These are phyloP conservation scores for Simplicillium sp. DNA, from an alignment of 2,329 filamentous ascomycete species.

Conservation along the genomic window DNA sequence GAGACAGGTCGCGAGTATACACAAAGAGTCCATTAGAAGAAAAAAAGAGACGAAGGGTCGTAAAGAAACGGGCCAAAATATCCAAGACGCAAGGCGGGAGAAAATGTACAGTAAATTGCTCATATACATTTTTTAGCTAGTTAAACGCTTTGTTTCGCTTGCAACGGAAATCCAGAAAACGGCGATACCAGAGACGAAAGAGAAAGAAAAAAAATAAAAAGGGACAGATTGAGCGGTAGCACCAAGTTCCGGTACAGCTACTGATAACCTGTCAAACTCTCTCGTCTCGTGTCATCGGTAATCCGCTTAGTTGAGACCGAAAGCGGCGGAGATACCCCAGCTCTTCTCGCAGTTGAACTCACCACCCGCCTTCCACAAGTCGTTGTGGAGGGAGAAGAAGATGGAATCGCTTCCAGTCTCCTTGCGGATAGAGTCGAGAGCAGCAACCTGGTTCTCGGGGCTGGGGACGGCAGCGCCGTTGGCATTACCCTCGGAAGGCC, in stretches of 20 bases:
- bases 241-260: no score
- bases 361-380: constrained; percentile 71
- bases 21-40: no score
- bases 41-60: no score
- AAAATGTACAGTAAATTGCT: no score
- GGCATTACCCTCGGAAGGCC: constrained; percentile 61
- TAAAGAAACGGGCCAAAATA: no score
- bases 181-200: constrained; percentile 5
- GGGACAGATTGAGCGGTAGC: no score
- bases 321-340: constrained; percentile 51
- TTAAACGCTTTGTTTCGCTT: background rate
- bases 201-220: constrained; percentile 9
- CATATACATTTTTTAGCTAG: no score
- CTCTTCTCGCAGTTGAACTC: constrained; percentile 65
- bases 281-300: no score
- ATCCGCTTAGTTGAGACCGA: constrained; percentile 2
- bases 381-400: constrained; percentile 75
- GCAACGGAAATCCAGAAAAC: background rate
- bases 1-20: no score
- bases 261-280: no score
- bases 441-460: constrained; percentile 53
- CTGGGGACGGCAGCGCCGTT: constrained; percentile 69
- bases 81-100: no score
- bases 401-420: constrained; percentile 58
- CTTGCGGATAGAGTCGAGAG: constrained; percentile 62